A percentile compares a stretch with the other conserved stretches of the same genome.
Evolutionary conservation across 805 yeast species (phyloP).

Genomic region (Maudiozyma bulderi): DNA sequence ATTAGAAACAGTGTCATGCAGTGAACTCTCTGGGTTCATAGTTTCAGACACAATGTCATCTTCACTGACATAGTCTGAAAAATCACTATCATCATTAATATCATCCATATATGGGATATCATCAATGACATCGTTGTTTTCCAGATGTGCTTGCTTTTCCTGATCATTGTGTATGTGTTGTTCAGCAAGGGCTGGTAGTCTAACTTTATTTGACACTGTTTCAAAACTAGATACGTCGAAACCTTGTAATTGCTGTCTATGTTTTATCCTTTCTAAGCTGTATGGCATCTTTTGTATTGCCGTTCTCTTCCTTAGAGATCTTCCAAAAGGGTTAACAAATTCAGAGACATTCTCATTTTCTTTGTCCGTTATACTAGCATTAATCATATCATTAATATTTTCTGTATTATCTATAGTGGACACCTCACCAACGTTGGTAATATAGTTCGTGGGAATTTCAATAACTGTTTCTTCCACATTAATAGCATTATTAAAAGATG

Average conservation of each 20-base stretch:
- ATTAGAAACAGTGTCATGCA: too few species aligned
- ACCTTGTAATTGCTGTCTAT: conserved; percentile 24
- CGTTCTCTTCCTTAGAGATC: conserved; percentile 24
- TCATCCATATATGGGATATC: neutral
- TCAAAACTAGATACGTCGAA: conserved; percentile 22
- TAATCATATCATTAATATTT: too few species aligned
- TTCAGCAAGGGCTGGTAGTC: conserved; percentile 7
- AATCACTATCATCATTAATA: neutral
- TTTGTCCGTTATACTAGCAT: neutral
- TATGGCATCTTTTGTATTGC: conserved; percentile 31
- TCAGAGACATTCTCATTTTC: neutral
- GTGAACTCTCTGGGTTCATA: too few species aligned
- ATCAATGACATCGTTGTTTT: neutral
- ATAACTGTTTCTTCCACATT: neutral
- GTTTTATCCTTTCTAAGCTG: conserved; percentile 27
- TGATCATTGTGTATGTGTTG: neutral
- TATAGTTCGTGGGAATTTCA: too few species aligned
- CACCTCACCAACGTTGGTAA: too few species aligned
- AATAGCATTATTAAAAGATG: neutral
- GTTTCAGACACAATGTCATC: neutral
- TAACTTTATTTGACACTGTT: conserved; percentile 12
- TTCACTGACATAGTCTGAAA: neutral
- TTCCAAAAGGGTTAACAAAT: neutral
- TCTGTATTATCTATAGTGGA: neutral
- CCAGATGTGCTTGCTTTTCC: neutral